A percentile compares a stretch with the other conserved stretches of the same genome.
Evolutionary conservation across 2,329 filamentous ascomycete species (phyloP).

Genomic region (Trichoderma sp.): DNA sequence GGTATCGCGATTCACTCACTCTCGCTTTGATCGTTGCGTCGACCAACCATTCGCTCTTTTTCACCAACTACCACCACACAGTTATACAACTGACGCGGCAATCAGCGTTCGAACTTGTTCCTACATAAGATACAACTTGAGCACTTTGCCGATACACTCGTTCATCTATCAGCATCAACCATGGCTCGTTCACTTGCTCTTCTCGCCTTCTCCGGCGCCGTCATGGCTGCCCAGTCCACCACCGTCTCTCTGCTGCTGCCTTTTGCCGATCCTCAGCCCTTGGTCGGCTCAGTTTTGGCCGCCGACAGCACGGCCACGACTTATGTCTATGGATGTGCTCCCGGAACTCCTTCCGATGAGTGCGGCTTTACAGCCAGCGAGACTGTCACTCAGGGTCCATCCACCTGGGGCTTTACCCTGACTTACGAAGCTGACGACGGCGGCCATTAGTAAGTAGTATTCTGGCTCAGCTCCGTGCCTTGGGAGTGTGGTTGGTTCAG

Average conservation of each 20-base stretch:
- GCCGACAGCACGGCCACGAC: conserved; percentile 29
- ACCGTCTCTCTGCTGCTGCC: conserved; percentile 30
- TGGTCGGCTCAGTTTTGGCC: conserved; percentile 21
- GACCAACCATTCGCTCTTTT: neutral
- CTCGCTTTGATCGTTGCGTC: neutral
- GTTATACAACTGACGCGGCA: neutral
- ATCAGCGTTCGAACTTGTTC: no score
- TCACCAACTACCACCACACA: neutral
- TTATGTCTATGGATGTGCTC: conserved; percentile 28
- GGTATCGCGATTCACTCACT: neutral
- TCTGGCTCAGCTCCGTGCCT: neutral
- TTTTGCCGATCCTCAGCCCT: conserved; percentile 22
- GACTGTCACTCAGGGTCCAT: conserved; percentile 30
- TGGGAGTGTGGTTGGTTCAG: neutral
- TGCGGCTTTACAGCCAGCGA: conserved; percentile 4
- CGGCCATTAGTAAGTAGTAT: neutral
- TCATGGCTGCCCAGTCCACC: conserved; percentile 30
- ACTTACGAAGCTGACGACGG: neutral
- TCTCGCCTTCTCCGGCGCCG: conserved; percentile 25
- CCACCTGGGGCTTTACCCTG: conserved; percentile 23
- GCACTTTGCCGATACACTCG: no score
- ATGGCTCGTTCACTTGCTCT: conserved; percentile 27
- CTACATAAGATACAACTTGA: neutral
- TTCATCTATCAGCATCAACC: neutral
- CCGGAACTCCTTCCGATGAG: neutral